Conservation (phyloP, 257 asterid genomes). For the Osmanthus fragrans region DNA sequence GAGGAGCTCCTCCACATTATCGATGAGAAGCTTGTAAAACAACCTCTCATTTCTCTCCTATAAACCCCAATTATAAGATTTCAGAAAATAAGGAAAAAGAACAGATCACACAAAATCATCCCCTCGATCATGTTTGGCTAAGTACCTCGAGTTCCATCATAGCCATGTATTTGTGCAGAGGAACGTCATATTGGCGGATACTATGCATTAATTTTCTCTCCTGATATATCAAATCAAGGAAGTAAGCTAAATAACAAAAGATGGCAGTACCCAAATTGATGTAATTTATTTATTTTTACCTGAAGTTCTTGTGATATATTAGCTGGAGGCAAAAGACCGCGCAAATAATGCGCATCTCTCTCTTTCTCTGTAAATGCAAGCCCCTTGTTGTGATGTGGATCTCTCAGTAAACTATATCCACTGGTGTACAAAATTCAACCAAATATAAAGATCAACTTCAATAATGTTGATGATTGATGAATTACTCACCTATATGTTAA, state of each 20-base stretch:
- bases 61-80: background rate
- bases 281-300: slow-evolving; percentile 32
- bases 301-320: slow-evolving; percentile 64
- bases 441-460: background rate
- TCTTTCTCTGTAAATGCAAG: slow-evolving; percentile 77
- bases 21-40: slow-evolving; percentile 87
- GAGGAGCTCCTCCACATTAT: slow-evolving; percentile 86
- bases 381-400: slow-evolving; percentile 87
- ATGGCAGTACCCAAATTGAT: background rate
- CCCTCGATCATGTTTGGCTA: background rate
- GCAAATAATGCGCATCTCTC: slow-evolving; percentile 82
- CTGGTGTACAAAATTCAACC: slow-evolving; percentile 28
- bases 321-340: slow-evolving; percentile 77
- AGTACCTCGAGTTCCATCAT: slow-evolving; percentile 86
- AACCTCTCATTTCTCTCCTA: slow-evolving; percentile 93
- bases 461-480: background rate
- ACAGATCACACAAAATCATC: background rate
- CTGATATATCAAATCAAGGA: slow-evolving; percentile 38
- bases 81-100: background rate
- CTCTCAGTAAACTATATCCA: slow-evolving; percentile 74
- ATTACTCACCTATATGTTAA: background rate
- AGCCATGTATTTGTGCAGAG: slow-evolving; percentile 75
- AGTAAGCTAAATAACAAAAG: background rate
- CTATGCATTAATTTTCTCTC: slow-evolving; percentile 67
- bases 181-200: slow-evolving; percentile 66